Conservation (phyloP, 306 rosid genomes). For the Datisca glomerata region DNA sequence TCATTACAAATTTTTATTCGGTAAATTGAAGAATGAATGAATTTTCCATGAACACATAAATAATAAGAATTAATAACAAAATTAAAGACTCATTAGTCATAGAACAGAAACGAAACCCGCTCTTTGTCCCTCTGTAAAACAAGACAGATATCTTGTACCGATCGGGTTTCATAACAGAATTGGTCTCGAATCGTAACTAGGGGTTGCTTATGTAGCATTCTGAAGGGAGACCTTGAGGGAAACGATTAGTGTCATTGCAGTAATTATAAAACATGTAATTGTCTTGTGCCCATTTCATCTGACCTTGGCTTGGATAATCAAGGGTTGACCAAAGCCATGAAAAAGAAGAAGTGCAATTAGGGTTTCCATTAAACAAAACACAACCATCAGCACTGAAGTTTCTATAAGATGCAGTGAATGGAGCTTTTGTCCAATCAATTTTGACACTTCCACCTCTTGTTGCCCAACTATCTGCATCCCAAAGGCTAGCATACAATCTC, state of each 20-base stretch:
- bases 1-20: no score
- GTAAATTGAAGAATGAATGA: no score
- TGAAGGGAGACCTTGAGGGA: constrained; percentile 24
- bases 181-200: background rate
- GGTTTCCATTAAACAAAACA: background rate
- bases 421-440: constrained; percentile 22
- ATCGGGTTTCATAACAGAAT: background rate
- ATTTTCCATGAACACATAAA: background rate
- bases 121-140: no score
- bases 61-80: background rate
- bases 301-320: constrained; percentile 4
- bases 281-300: constrained; percentile 18
- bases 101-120: no score
- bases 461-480: constrained; percentile 35
- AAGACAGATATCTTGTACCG: no score
- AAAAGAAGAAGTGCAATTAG: constrained; percentile 10
- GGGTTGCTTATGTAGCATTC: constrained; percentile 13
- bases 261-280: constrained; percentile 30
- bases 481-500: constrained; percentile 28
- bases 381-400: constrained; percentile 14
- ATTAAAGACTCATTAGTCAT: background rate
- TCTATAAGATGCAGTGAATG: constrained; percentile 19
- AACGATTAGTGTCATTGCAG: constrained; percentile 21
- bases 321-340: constrained; percentile 20
- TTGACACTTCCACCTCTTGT: constrained; percentile 25